These are phyloP conservation scores for Nevesoporus exiguus DNA, from an alignment of 768 basidiomycete species.

Conservation along the genomic window DNA sequence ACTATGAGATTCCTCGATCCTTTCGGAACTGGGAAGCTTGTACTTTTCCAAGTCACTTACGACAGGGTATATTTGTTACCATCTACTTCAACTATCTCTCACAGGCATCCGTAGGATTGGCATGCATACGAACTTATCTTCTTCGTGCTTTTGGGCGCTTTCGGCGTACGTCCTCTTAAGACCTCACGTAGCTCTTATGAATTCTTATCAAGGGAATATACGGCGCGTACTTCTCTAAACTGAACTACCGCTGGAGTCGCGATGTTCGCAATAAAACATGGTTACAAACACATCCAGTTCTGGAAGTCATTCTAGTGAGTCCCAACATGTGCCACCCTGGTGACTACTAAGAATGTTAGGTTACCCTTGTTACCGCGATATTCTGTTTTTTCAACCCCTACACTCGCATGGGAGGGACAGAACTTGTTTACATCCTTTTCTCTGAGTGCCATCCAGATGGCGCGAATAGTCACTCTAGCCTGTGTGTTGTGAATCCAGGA, in stretches of 20 bases:
- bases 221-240: slow-evolving; percentile 88
- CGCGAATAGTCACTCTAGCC: slow-evolving; percentile 51
- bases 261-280: slow-evolving; percentile 79
- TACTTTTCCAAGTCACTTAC: slow-evolving; percentile 89
- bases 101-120: slow-evolving; percentile 66
- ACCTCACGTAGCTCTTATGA: slow-evolving; percentile 3
- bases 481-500: slow-evolving; percentile 69
- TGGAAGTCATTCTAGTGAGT: slow-evolving; percentile 79
- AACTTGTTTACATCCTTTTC: slow-evolving; percentile 90
- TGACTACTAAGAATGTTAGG: slow-evolving; percentile 40
- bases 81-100: background rate
- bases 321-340: background rate
- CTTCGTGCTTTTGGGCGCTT: slow-evolving; percentile 83
- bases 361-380: slow-evolving; percentile 71
- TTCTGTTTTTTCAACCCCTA: slow-evolving; percentile 87
- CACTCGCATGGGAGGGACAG: slow-evolving; percentile 91
- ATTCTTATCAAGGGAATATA: slow-evolving; percentile 68
- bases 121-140: slow-evolving; percentile 84
- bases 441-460: slow-evolving; percentile 72
- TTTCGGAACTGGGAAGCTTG: slow-evolving; percentile 92
- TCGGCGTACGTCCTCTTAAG: slow-evolving; percentile 60
- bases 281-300: slow-evolving; percentile 72
- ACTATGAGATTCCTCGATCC: slow-evolving; percentile 92
- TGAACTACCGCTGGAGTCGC: slow-evolving; percentile 88
- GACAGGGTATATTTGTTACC: slow-evolving; percentile 51